These are phyloP conservation scores for Neonectria faginata DNA, from an alignment of 2,329 filamentous ascomycete species.

Conservation along the genomic window DNA sequence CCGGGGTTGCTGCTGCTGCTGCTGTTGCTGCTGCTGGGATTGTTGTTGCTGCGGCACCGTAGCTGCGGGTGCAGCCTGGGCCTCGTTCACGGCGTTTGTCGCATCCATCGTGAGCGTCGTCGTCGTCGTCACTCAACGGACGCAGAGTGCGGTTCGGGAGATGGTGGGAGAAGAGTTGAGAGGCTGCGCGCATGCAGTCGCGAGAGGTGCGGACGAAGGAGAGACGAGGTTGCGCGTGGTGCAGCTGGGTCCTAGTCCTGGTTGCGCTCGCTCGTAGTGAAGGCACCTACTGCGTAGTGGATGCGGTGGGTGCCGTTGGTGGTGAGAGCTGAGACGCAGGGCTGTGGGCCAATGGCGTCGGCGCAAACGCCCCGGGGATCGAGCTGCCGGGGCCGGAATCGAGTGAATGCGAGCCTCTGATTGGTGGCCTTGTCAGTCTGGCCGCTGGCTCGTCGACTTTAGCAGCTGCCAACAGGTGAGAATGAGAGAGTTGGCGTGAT, in stretches of 20 bases:
- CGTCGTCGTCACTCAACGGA: slow-evolving; percentile 30
- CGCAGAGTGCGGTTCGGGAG: slow-evolving; percentile 25
- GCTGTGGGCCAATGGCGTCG: slow-evolving; percentile 36
- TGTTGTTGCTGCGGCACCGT: slow-evolving; percentile 34
- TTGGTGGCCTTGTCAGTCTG: slow-evolving; percentile 35
- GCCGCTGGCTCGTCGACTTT: not conserved
- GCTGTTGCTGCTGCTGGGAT: slow-evolving; percentile 20
- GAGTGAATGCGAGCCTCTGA: slow-evolving; percentile 19
- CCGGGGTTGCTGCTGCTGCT: slow-evolving; percentile 26
- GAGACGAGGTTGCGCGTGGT: slow-evolving; percentile 15
- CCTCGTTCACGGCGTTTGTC: slow-evolving; percentile 37
- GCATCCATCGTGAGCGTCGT: slow-evolving; percentile 42
- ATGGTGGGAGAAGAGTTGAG: slow-evolving; percentile 24
- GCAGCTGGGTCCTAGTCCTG: slow-evolving; percentile 30
- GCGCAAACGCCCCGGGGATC: slow-evolving; percentile 24
- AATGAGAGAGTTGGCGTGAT: not conserved
- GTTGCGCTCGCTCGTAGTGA: slow-evolving; percentile 33
- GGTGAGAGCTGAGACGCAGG: slow-evolving; percentile 31
- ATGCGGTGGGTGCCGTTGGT: slow-evolving; percentile 33
- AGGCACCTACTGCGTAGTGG: slow-evolving; percentile 23
- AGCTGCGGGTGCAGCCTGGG: slow-evolving; percentile 34
- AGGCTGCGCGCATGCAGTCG: slow-evolving; percentile 37
- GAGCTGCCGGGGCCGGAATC: slow-evolving; percentile 34
- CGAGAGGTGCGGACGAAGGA: slow-evolving; percentile 13
- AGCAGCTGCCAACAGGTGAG: slow-evolving; percentile 9